These are phyloP conservation scores for Cydonia oblonga DNA, from an alignment of 331 rosid genomes.

Conservation along the genomic window DNA sequence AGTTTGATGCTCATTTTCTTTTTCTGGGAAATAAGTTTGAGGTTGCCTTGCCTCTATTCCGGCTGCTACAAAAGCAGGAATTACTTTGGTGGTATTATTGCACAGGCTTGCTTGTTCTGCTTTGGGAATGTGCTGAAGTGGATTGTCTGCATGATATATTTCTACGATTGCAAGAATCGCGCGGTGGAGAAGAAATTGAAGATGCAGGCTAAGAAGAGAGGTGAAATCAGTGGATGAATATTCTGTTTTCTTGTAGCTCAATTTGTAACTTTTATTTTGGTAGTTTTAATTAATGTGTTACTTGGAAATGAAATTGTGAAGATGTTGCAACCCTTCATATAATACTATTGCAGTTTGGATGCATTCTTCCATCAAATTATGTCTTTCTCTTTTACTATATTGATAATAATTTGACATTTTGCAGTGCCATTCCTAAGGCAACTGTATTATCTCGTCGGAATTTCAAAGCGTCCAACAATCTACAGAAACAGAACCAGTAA, in stretches of 20 bases:
- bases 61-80: slow-evolving; percentile 27
- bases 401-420: background rate
- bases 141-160: slow-evolving; percentile 42
- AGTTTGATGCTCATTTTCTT: slow-evolving; percentile 50
- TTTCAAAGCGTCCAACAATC: background rate
- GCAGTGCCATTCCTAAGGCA: background rate
- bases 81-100: slow-evolving; percentile 6
- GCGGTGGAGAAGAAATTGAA: slow-evolving; percentile 36
- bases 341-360: background rate
- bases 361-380: background rate
- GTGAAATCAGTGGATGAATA: slow-evolving; percentile 2
- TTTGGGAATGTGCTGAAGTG: slow-evolving; percentile 45
- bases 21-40: slow-evolving; percentile 26
- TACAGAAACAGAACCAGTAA: background rate
- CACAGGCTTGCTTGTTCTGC: slow-evolving; percentile 24
- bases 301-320: background rate
- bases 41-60: slow-evolving; percentile 24
- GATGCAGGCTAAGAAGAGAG: slow-evolving; percentile 11
- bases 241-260: background rate
- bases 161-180: slow-evolving; percentile 42
- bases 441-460: background rate
- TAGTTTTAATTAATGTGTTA: background rate
- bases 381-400: background rate
- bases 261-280: background rate
- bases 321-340: background rate